Conservation (phyloP, 768 basidiomycete species). For the Pulveroboletus sp. region DNA sequence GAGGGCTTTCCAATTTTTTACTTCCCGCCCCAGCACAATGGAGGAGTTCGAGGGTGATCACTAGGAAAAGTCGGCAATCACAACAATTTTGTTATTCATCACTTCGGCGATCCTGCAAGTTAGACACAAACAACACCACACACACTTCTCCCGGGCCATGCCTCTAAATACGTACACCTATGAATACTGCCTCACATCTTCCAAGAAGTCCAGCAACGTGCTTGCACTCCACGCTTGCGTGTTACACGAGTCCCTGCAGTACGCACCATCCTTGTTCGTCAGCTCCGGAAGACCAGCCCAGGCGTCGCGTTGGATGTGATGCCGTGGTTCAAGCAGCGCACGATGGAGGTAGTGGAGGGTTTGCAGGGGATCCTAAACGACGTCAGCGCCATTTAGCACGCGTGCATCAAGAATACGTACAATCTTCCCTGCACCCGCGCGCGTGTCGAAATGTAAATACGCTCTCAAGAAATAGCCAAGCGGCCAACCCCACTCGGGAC, state of each 20-base stretch:
- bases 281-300: constrained; percentile 96
- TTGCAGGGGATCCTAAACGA: constrained; percentile 54
- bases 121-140: constrained; percentile 28
- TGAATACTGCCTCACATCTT: constrained; percentile 46
- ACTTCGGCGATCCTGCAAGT: constrained; percentile 4
- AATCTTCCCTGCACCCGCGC: constrained; percentile 60
- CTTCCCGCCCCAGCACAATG: constrained; percentile 15
- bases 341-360: constrained; percentile 81
- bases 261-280: constrained; percentile 79
- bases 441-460: constrained; percentile 82
- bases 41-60: constrained; percentile 10
- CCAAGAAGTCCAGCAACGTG: constrained; percentile 85
- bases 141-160: constrained; percentile 7
- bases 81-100: constrained; percentile 2
- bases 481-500: constrained; percentile 95
- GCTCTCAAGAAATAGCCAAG: constrained; percentile 94
- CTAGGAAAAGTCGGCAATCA: constrained; percentile 16
- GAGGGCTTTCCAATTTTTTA: constrained; percentile 4
- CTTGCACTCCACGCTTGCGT: constrained; percentile 98
- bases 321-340: constrained; percentile 63
- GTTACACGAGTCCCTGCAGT: constrained; percentile 83
- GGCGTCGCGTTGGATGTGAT: constrained; percentile 71
- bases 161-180: constrained; percentile 8
- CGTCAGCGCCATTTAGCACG: not conserved
- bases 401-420: constrained; percentile 40